Conservation (phyloP, 495 filamentous ascomycete genomes). For the Aspergillus homomorphus region DNA sequence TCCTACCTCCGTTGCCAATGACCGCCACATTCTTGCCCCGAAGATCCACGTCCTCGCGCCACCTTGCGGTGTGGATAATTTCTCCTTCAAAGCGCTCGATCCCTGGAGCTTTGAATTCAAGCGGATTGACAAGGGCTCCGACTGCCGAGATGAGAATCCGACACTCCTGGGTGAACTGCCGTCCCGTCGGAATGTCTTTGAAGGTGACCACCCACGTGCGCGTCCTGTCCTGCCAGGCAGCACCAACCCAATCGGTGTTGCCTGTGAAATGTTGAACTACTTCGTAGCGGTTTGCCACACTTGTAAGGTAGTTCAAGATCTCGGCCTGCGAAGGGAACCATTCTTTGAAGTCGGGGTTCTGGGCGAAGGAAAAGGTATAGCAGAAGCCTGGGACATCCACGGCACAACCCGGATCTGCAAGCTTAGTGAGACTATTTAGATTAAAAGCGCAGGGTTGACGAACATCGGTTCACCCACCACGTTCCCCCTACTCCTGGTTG, state of each 20-base stretch:
- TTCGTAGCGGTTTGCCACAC: constrained; percentile 7
- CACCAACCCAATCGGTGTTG: constrained; percentile 15
- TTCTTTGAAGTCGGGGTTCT: constrained; percentile 24
- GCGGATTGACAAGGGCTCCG: constrained; percentile 46
- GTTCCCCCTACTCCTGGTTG: constrained; percentile 23
- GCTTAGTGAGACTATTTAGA: background rate
- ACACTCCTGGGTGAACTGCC: constrained; percentile 29
- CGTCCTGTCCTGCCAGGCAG: constrained; percentile 18
- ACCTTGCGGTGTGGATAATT: constrained; percentile 56
- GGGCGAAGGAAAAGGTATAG: constrained; percentile 30
- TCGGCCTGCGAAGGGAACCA: constrained; percentile 21
- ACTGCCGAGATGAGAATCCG: constrained; percentile 49
- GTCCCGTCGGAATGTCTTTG: constrained; percentile 8
- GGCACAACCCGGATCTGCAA: constrained; percentile 26
- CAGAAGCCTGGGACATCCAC: constrained; percentile 28
- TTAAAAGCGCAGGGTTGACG: background rate
- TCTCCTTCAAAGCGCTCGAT: constrained; percentile 47
- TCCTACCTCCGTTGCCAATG: constrained; percentile 44
- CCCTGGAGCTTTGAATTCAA: constrained; percentile 41
- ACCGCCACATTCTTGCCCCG: constrained; percentile 53
- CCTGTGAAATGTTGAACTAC: constrained; percentile 20
- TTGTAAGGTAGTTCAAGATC: constrained; percentile 8
- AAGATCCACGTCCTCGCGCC: constrained; percentile 53
- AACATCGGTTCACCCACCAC: constrained; percentile 29
- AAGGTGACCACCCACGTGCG: constrained; percentile 18